A percentile compares a stretch with the other conserved stretches of the same genome.
Evolutionary conservation across 2,329 filamentous ascomycete genomes (phyloP).

Genomic region (Fusarium globosum): DNA sequence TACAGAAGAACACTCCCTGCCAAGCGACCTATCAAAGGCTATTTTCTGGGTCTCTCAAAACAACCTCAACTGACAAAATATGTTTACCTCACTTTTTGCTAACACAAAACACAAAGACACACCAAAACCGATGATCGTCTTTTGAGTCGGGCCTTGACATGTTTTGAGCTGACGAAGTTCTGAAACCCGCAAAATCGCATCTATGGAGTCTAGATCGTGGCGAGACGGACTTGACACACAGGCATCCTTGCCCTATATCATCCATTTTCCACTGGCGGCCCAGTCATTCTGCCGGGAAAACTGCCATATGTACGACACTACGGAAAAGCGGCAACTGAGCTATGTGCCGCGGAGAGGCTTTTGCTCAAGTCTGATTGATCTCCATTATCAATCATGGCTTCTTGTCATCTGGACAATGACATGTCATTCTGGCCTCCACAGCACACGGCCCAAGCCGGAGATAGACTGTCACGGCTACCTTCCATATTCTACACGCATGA

Average conservation of each 20-base stretch:
- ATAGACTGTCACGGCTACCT: not conserved
- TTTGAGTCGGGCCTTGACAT: slow-evolving; percentile 6
- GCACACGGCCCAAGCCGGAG: not conserved
- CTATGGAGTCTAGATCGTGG: slow-evolving; percentile 32
- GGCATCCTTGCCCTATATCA: slow-evolving; percentile 15
- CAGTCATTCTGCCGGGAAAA: slow-evolving; percentile 1
- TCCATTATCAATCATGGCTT: not conserved
- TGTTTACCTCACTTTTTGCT: not conserved
- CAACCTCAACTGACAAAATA: not conserved
- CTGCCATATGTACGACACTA: slow-evolving; percentile 20
- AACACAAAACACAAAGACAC: slow-evolving; percentile 5
- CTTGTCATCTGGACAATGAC: not conserved
- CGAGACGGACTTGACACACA: slow-evolving; percentile 24
- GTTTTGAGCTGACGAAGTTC: slow-evolving; percentile 20
- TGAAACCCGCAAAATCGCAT: slow-evolving; percentile 29
- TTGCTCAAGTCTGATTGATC: not conserved
- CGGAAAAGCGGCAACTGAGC: slow-evolving; percentile 21
- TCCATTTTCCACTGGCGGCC: slow-evolving; percentile 8
- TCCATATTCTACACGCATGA: not conserved
- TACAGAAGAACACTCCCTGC: not conserved
- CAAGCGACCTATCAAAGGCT: not conserved
- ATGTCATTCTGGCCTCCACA: not conserved
- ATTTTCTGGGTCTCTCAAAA: not conserved
- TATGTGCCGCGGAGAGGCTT: not conserved
- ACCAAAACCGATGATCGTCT: not conserved